Evolutionary conservation across 495 filamentous ascomycete species (phyloP).

Genomic region (Penicillium cataractarum): DNA sequence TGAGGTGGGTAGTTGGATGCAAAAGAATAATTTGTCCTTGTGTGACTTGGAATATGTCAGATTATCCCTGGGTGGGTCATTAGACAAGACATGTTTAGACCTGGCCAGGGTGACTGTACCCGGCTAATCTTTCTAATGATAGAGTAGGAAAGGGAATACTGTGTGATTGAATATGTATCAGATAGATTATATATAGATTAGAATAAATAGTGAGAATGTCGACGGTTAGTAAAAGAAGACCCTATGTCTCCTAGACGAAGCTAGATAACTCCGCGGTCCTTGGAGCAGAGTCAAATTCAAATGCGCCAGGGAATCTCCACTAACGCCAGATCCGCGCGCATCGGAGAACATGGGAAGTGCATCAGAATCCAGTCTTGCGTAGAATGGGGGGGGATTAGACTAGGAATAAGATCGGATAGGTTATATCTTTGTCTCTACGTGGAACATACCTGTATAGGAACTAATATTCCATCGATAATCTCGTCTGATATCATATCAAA

Average conservation of each 20-base stretch:
- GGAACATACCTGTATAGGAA: no score
- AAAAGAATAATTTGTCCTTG: background rate
- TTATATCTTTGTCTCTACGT: background rate
- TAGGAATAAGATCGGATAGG: background rate
- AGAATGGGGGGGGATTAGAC: background rate
- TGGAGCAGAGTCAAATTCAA: background rate
- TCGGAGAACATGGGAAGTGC: slow-evolving; percentile 9
- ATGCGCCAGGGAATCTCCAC: slow-evolving; percentile 14
- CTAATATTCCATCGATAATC: background rate
- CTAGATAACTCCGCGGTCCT: no score
- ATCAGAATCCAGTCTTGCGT: slow-evolving; percentile 4
- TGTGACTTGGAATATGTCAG: background rate
- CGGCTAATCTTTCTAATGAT: no score
- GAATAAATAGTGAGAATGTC: background rate
- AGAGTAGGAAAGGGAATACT: no score
- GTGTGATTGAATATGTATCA: background rate
- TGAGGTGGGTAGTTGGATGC: background rate
- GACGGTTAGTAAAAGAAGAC: background rate
- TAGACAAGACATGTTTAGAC: background rate
- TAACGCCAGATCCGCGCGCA: slow-evolving; percentile 33
- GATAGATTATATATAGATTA: background rate
- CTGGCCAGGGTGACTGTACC: background rate
- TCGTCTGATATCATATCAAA: background rate
- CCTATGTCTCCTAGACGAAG: no score
- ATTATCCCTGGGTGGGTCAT: background rate